Conservation (phyloP, 2,329 filamentous ascomycete species). For the Ophiosphaerella narmari region DNA sequence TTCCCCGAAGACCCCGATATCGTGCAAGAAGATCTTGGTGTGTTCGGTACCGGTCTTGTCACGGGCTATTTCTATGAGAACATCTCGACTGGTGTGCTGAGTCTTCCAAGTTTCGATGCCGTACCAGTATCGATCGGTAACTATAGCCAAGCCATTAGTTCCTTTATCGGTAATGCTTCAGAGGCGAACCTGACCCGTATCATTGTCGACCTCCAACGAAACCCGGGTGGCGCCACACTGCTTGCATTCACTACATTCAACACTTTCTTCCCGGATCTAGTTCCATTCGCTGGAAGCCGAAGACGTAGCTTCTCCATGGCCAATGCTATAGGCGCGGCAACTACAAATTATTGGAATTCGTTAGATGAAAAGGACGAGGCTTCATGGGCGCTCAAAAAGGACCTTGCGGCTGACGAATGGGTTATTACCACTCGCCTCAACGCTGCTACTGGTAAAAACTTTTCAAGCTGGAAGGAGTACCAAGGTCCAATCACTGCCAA, state of each 20-base stretch:
- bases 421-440: conserved; percentile 19
- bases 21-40: conserved; percentile 20
- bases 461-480: conserved; percentile 49
- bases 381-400: background rate
- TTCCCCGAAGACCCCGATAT: conserved; percentile 29
- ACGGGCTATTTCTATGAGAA: conserved; percentile 51
- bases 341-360: conserved; percentile 6
- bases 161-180: conserved; percentile 53
- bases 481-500: conserved; percentile 28
- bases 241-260: conserved; percentile 49
- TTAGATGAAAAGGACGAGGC: conserved; percentile 6
- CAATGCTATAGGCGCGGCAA: conserved; percentile 19
- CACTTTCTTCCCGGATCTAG: conserved; percentile 53
- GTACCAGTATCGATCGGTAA: background rate
- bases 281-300: conserved; percentile 49
- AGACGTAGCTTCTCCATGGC: conserved; percentile 47
- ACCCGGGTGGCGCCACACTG: conserved; percentile 56
- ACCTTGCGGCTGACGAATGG: conserved; percentile 20
- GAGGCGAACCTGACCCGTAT: conserved; percentile 57
- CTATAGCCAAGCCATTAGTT: conserved; percentile 31
- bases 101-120: conserved; percentile 46
- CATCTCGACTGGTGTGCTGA: conserved; percentile 48
- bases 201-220: conserved; percentile 65
- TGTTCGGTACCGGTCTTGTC: conserved; percentile 29
- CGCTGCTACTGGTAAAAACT: conserved; percentile 32